These are phyloP conservation scores for Quercus phellos DNA, from an alignment of 331 rosid genomes.

Conservation along the genomic window DNA sequence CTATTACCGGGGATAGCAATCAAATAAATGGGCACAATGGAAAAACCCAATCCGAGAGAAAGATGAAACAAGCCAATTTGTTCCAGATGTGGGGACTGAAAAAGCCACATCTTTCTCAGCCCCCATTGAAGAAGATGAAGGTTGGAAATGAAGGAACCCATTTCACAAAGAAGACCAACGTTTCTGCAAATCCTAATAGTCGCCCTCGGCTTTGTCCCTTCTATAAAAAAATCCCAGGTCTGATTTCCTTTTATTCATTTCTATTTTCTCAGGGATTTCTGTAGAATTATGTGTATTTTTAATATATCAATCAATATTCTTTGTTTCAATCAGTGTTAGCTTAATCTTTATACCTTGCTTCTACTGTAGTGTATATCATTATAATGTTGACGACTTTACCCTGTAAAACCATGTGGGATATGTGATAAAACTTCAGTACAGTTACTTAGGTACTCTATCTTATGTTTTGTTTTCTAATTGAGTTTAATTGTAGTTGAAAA, in stretches of 20 bases:
- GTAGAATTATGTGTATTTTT: background rate
- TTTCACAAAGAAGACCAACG: constrained; percentile 15
- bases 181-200: background rate
- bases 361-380: too few relatives aligned
- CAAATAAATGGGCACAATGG: background rate
- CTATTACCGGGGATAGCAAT: too few relatives aligned
- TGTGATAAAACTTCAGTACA: too few relatives aligned
- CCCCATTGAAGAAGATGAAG: constrained; percentile 26
- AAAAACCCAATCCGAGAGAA: constrained; percentile 24
- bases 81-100: constrained; percentile 49
- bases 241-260: background rate
- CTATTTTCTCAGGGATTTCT: background rate
- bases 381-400: background rate
- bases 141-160: constrained; percentile 25
- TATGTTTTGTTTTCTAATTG: too few relatives aligned
- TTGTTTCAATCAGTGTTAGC: background rate
- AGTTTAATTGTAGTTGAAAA: too few relatives aligned
- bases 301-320: background rate
- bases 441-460: too few relatives aligned
- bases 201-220: constrained; percentile 43
- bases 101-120: background rate
- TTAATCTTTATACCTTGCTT: background rate
- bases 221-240: constrained; percentile 52
- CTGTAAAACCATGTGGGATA: too few relatives aligned
- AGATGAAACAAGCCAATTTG: constrained; percentile 40